A percentile compares a stretch with the other conserved stretches of the same genome.
Evolutionary conservation across 1,284 basidiomycete genomes (phyloP).

Genomic region (Phaffia rhodozyma): DNA sequence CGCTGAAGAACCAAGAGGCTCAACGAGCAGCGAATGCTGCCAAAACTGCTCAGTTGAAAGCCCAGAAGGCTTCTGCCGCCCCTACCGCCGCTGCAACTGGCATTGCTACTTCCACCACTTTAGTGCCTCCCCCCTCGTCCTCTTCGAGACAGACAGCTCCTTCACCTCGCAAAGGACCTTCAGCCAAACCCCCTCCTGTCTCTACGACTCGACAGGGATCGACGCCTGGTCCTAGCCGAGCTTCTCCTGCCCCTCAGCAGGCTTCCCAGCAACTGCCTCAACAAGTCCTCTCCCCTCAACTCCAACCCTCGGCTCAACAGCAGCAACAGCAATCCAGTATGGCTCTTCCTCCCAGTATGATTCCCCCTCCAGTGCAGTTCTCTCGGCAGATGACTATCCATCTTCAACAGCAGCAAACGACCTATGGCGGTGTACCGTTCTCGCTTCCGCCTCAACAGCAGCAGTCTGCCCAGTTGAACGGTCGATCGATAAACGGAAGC

Average conservation of each 20-base stretch:
- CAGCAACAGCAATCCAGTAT: constrained; percentile 3
- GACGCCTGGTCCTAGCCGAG: neutral
- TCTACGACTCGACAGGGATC: neutral
- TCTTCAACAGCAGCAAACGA: constrained; percentile 12
- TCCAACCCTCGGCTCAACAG: neutral
- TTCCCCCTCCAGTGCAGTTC: constrained; percentile 12
- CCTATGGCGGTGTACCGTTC: constrained; percentile 9
- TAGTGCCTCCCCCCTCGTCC: neutral
- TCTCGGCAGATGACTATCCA: constrained; percentile 11
- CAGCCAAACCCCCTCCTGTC: neutral
- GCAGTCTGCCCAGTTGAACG: neutral
- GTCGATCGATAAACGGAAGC: constrained; percentile 2
- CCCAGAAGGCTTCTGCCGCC: constrained; percentile 27
- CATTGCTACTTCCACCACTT: neutral
- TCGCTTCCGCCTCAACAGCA: constrained; percentile 5
- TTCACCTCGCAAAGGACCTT: neutral
- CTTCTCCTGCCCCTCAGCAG: neutral
- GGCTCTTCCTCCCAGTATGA: constrained; percentile 6
- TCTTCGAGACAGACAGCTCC: neutral
- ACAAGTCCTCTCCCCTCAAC: neutral
- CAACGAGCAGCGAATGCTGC: constrained; percentile 29
- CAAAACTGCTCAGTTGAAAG: constrained; percentile 22
- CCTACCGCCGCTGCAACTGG: constrained; percentile 22
- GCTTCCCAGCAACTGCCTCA: neutral
- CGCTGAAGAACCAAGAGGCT: constrained; percentile 29